A percentile compares a stretch with the other conserved stretches of the same genome.
phyloP scores from a whole-genome alignment of 495 filamentous ascomycete species.

The Halenospora varia region DNA sequence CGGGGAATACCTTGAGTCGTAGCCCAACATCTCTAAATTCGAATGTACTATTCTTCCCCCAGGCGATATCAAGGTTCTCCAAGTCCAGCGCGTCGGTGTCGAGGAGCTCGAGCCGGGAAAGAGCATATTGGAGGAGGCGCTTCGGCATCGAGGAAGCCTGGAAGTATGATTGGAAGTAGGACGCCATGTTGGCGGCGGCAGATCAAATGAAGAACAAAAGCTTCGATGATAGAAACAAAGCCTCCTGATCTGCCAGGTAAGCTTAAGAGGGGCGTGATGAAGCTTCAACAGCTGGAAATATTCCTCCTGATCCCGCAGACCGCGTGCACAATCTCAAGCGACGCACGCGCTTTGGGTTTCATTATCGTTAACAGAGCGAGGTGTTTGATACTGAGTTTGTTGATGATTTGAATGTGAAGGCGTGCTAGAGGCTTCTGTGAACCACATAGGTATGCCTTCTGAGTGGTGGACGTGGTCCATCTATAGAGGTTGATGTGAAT shows the following conservation, averaged over 20 bases:
- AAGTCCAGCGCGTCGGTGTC: constrained; percentile 77
- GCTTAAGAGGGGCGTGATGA: background rate
- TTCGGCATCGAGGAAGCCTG: constrained; percentile 78
- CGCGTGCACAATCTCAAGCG: constrained; percentile 19
- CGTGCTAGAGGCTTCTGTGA: background rate
- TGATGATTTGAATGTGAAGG: background rate
- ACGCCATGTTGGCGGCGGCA: constrained; percentile 37
- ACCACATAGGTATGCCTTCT: too few species aligned
- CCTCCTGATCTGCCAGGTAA: background rate
- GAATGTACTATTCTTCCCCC: constrained; percentile 70
- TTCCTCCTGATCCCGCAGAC: constrained; percentile 13
- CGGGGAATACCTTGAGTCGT: constrained; percentile 53
- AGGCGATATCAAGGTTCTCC: constrained; percentile 72
- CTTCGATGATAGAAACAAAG: background rate
- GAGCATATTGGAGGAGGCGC: constrained; percentile 72
- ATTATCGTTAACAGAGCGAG: constrained; percentile 1
- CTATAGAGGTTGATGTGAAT: background rate
- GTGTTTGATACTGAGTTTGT: background rate
- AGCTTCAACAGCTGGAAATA: constrained; percentile 9
- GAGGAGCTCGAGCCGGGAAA: constrained; percentile 74
- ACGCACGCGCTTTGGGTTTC: background rate
- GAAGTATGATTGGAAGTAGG: constrained; percentile 65
- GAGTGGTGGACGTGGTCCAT: background rate
- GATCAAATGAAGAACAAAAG: background rate
- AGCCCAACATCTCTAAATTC: constrained; percentile 80